Base-by-base conservation (phyloP, 2,329 filamentous ascomycete genomes). In the Paracorniculantispora psalliotae region DNA sequence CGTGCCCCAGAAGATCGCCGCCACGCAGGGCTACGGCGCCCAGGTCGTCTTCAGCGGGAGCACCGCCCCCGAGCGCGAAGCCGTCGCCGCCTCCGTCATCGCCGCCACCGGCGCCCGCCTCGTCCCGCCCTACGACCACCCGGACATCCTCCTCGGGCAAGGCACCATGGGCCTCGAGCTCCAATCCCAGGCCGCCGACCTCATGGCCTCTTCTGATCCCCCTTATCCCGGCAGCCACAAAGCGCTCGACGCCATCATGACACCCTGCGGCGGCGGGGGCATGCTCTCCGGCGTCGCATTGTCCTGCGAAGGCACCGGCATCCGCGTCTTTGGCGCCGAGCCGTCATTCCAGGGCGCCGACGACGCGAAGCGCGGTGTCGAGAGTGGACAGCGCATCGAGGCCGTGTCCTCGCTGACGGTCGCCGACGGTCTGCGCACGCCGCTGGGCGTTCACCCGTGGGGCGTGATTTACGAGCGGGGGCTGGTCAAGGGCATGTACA, bases 61-160 rank as follows among this genome's bases (percentile, higher is more conserved):
- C 60, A 96, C 92, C 2, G 84, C 83, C 43, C 76, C 81, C 4
- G 93, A 97, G 78, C 86, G 94, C 50, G 91, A 96, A 73, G 89
- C 88, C 8, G 85, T 88, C 8, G 86, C 91, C 1, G 77, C 73
- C n/a, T 75, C 85, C 4, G 84, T 97, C 6, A 81, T 91, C 1
- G 76, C 77, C 28, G 76, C 86, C 61, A 96, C 90, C 0, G 87
- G 88, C 43, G 92, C 91, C 0, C 84, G 87, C 1, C 78, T 97
- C 10, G 82, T 99, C 4, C 92, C 92, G 57, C 92, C 94, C 0
- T 97, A 97, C 71, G 91, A 97, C 72, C 90, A 97, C 73, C 89
- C 90, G 2, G 85, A 97, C 71, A 92, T 97, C 64, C 89, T 97
- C 59, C 83, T 96, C 0, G 93, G 94, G 0, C 92, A 97, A 76